Evolutionary conservation across 768 basidiomycete genomes (phyloP), one percentile per base, ranked within the genome.

Genomic region (Suillus occidentalis): DNA sequence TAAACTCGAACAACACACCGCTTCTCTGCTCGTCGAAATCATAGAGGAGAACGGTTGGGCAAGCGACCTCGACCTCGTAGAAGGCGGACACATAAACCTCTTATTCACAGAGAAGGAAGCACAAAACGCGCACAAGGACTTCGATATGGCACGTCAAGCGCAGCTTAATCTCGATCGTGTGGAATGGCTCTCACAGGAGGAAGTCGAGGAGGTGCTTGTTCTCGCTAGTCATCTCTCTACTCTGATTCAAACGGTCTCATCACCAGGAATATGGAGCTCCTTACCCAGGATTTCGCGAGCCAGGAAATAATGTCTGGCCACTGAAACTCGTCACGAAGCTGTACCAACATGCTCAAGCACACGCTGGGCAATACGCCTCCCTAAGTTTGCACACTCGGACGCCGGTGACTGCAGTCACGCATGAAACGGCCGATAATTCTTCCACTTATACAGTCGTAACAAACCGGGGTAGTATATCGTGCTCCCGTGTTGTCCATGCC

Each of bases 301-400:
- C 82, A 1, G 88, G 83, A 0, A 75, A 87, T 71, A 95, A 92
- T 67, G 75, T 94, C 34, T 94, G 88, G 87, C 91, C 91, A 0
- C 83, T 88, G 70, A 95, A 95, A 70, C 81, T 93, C n/a, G 90
- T 92, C 60, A 87, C 89, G 1, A 79, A 84, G 53, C 75, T 92
- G 9, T 92, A 84, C 69, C 75, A 79, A 28, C 74, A 82, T 18
- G 81, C 86, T 12, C 70, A 72, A 52, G 67, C 67, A 14, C 62
- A 66, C 34, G 71, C 77, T 0, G 60, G 66, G 1, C 36, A 73
- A 2, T 69, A 69, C 9, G 74, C 85, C 61, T 69, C 81, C 8
- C 78, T 95, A 14, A 69, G 70, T 0, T 76, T 95, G 18, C 89
- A 92, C 73, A 94, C 94, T 0, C 84, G 84, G 67, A 92, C 93